These are phyloP conservation scores for Tricladium varicosporioides DNA, from an alignment of 2,329 filamentous ascomycete genomes.

Conservation along the genomic window DNA sequence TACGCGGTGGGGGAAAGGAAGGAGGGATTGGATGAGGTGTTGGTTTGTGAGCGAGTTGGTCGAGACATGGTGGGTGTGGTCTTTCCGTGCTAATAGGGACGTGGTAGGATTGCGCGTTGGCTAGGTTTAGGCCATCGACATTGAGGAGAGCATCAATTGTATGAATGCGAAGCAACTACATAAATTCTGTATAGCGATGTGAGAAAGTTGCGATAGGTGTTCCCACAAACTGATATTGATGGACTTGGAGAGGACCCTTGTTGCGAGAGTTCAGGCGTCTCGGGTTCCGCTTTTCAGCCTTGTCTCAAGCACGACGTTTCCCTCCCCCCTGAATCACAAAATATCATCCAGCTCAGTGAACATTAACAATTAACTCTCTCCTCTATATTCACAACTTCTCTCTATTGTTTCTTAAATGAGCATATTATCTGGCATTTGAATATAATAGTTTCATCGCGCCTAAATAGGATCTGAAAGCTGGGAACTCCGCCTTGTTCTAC, in stretches of 20 bases:
- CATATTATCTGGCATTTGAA: no score
- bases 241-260: neutral
- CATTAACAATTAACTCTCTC: neutral
- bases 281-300: neutral
- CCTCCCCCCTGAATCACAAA: neutral
- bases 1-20: slow-evolving; percentile 30
- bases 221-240: neutral
- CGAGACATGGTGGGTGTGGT: slow-evolving; percentile 1
- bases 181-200: neutral
- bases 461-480: no score
- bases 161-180: no score
- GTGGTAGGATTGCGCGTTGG: no score
- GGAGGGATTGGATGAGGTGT: slow-evolving; percentile 12
- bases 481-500: no score
- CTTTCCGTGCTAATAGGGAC: no score
- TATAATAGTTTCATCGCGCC: no score
- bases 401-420: no score
- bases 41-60: slow-evolving; percentile 4
- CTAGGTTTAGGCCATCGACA: no score
- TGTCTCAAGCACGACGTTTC: neutral
- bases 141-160: no score
- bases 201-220: neutral
- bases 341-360: neutral
- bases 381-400: neutral
- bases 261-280: neutral